Base-by-base conservation (phyloP, 2,329 filamentous ascomycete species). In the Fusarium solani-melongenae region DNA sequence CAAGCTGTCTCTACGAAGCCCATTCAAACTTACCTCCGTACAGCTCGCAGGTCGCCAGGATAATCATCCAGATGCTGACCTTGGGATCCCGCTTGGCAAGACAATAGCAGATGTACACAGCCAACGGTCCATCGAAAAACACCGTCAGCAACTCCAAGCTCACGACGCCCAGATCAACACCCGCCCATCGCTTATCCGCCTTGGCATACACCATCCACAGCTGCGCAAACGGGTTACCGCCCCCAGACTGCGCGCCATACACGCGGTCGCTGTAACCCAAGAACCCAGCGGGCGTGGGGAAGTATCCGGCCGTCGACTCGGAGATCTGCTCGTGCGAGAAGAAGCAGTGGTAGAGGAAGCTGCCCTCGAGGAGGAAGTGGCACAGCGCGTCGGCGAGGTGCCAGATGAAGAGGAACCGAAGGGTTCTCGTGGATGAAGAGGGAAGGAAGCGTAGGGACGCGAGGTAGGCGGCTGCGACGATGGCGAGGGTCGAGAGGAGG, bases 271-370 rank as follows among this genome's bases (percentile, higher is more conserved):
- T 81, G 17, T 82, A 79, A 5, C 87, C 87, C 15, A 92, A 80
- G 75, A 85, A 92, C 72, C 89, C 88, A 64, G 81, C 81, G 8
- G 88, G 85, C 29, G 87, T 86, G 36, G 87, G 85, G 70, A 87
- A 87, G 62, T 84, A 80, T 22, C 71, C 64, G 46, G 33, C 72
- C 77, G 65, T 80, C 79, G 65, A 62, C 44, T 12, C 58, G 70
- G 34, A 63, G 66, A 70, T 84, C 81, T 83, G 81, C 9, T 86
- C 78, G 80, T 83, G 87, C 11, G 84, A 86, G 88, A 95, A 96
- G 88, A 98, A 97, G 86, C 94, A 97, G 84, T 97, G 94, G 87
- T 95, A 98, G 27, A 98, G 90, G 83, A 94, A 98, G 78, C 91
- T 92, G 62, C 94, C 95, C 85, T 98, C 96, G 81, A 98, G 93